Evolutionary conservation across 768 basidiomycete species (phyloP), one percentile per base, ranked within the genome.

Genomic region (Mycena crocata): DNA sequence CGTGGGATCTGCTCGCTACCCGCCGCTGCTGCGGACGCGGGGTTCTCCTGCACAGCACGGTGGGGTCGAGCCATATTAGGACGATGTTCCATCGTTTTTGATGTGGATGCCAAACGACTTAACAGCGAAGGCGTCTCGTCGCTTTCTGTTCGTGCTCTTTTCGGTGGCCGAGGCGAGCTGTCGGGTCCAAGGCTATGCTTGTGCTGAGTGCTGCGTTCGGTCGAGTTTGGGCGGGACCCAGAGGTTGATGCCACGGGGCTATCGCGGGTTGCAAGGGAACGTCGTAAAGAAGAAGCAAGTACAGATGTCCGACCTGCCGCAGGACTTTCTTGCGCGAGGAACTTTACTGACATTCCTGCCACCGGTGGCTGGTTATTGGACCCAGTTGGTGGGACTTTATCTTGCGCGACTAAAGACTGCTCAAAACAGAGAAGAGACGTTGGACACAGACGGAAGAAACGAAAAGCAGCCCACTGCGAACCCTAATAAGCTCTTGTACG

Each of bases 381-480:
- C 32, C 54, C 66, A 24, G 62, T 65, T 42, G 57, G 17, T n/a
- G 55, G 39, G 56, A 35, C 13, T 40, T 56, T 24, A 70, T 59
- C 64, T 61, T 63, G 70, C 45, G 71, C 71, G 55, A 69, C 64
- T 57, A 86, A 71, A 57, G 79, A 78, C 85, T 86, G 82, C 78
- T 79, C 76, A 83, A 85, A 62, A 82, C 56, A 77, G 74, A 82
- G 71, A 74, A 72, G 66, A 74, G 74, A 79, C 72, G 78, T 84
- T 78, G 77, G 81, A 71, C 73, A 78, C 78, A 77, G 77, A 77
- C 69, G 64, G 76, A 73, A 64, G 74, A 73, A 76, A 75, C 55
- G 72, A 76, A 73, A 78, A 81, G 74, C 72, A 73, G 81, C 75
- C 82, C 82, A 80, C 72, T 83, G 84, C 86, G 85, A 86, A 88